Evolutionary conservation across 768 basidiomycete genomes (phyloP).

Genomic region (Termitomyces sp.): DNA sequence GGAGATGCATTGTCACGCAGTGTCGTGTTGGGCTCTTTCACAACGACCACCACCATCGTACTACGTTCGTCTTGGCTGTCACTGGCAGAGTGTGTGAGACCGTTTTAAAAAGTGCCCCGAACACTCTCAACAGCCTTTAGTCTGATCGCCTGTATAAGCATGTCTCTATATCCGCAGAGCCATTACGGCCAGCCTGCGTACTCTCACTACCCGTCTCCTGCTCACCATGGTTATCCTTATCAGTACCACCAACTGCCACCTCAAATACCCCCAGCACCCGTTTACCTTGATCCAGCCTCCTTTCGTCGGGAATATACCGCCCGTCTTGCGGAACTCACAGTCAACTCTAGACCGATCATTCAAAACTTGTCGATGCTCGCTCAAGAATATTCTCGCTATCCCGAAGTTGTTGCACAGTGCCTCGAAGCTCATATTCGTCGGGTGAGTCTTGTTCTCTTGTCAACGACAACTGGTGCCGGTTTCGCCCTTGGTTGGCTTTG

Average conservation of each 20-base stretch:
- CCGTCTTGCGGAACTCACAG: constrained; percentile 77
- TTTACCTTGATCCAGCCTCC: constrained; percentile 58
- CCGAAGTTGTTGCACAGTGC: constrained; percentile 78
- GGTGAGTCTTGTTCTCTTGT: constrained; percentile 61
- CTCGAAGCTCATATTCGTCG: constrained; percentile 81
- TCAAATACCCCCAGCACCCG: constrained; percentile 36
- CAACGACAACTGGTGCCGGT: constrained; percentile 17
- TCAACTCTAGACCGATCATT: constrained; percentile 95
- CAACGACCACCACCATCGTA: constrained; percentile 39
- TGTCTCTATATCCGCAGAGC: constrained; percentile 67
- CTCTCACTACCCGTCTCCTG: constrained; percentile 43
- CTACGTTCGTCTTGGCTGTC: constrained; percentile 35
- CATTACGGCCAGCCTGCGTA: constrained; percentile 61
- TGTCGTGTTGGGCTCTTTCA: constrained; percentile 25
- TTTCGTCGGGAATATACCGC: constrained; percentile 78
- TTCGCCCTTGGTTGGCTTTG: constrained; percentile 18
- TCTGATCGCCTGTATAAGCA: constrained; percentile 32
- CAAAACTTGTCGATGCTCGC: constrained; percentile 91
- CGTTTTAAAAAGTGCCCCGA: constrained; percentile 39
- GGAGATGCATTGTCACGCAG: constrained; percentile 21
- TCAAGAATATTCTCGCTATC: constrained; percentile 78
- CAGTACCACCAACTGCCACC: constrained; percentile 45
- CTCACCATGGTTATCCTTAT: constrained; percentile 41
- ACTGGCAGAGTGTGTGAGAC: constrained; percentile 51
- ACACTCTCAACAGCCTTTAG: constrained; percentile 18